Evolutionary conservation across 1,139 yeast genomes (phyloP).

Genomic region (Pichia sp.): DNA sequence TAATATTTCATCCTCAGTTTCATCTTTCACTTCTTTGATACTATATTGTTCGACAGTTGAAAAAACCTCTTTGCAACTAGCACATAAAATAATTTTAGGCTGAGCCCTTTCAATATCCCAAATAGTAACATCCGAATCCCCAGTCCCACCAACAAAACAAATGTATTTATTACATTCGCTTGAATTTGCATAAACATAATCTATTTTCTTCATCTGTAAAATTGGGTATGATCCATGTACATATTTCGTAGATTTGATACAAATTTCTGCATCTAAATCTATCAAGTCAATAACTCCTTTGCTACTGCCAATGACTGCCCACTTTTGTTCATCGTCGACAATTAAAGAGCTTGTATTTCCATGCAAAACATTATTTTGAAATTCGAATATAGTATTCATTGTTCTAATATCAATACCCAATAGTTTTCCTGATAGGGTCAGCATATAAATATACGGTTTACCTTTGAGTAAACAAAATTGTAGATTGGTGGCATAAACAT

Average conservation of each 20-base stretch:
- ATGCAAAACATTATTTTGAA: slow-evolving; percentile 54
- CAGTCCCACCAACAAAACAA: slow-evolving; percentile 62
- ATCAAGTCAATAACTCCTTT: slow-evolving; percentile 71
- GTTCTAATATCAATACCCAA: slow-evolving; percentile 54
- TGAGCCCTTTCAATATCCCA: slow-evolving; percentile 72
- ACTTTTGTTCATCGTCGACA: slow-evolving; percentile 45
- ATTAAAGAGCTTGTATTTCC: slow-evolving; percentile 62
- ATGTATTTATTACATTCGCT: slow-evolving; percentile 35
- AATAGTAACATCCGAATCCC: slow-evolving; percentile 52
- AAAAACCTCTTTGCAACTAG: slow-evolving; percentile 26
- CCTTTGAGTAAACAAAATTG: slow-evolving; percentile 34
- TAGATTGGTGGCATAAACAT: slow-evolving; percentile 38
- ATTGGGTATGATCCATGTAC: slow-evolving; percentile 42
- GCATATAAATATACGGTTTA: slow-evolving; percentile 36
- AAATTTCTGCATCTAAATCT: slow-evolving; percentile 68
- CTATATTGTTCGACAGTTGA: slow-evolving; percentile 35
- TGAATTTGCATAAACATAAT: slow-evolving; percentile 36
- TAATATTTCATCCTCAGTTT: slow-evolving; percentile 24
- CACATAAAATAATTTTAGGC: slow-evolving; percentile 51
- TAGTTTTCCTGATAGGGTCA: slow-evolving; percentile 51
- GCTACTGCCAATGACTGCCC: slow-evolving; percentile 72
- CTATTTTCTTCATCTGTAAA: slow-evolving; percentile 30
- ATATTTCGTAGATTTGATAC: slow-evolving; percentile 58
- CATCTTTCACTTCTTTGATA: slow-evolving; percentile 30
- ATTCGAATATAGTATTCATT: slow-evolving; percentile 39